Base-by-base conservation (phyloP, 164 flowering plant genomes). In the Tetracentron sinense region DNA sequence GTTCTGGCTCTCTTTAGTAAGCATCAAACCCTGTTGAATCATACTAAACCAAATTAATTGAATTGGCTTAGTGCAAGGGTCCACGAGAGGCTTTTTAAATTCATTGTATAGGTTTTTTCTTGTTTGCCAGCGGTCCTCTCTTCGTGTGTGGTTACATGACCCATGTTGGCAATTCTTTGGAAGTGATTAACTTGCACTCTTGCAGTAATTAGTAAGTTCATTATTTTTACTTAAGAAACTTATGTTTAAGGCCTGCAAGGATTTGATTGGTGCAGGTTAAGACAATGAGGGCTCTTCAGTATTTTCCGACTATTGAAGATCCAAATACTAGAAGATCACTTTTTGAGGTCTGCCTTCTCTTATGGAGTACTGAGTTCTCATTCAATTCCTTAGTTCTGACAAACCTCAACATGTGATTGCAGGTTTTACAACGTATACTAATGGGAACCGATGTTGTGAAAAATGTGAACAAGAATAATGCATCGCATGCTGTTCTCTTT, bases 381-480 rank as follows among this genome's bases (percentile, higher is more conserved):
- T 44, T 22, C 35, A 29, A 3, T 29, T 48, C 19, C 27, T 15
- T 64, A 35, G 14, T 64, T 62, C 35, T 82, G 21, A 65, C 62
- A 16, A 35, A 15, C 62, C 31, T 53, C 50, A 5, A 38, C 64
- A 58, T 65, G 44, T 57, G 52, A 35, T 65, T 71, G 58, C 74
- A 95, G 99, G 99, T 92, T 63, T 78, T 95, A 65, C 98, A 92
- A 77, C 81, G 96, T 54, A 85, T 95, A 72, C 66, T 95, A 62
- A 88, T 95, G 99, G 99, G 99, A 47, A 95, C 99, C 17, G 99
- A 95, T 78, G 96, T 92, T 69, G 99, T 92, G 66, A 95, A 95
- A 78, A 95, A 95, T 78, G 99, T 92, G 58, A 95, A 95, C 74
- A 92, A 95, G 82, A 95, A 95, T 68, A 95, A 95, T 80, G 99